phyloP scores from a whole-genome alignment of 2,329 filamentous ascomycete species.

The Leptosphaerulina australis region DNA sequence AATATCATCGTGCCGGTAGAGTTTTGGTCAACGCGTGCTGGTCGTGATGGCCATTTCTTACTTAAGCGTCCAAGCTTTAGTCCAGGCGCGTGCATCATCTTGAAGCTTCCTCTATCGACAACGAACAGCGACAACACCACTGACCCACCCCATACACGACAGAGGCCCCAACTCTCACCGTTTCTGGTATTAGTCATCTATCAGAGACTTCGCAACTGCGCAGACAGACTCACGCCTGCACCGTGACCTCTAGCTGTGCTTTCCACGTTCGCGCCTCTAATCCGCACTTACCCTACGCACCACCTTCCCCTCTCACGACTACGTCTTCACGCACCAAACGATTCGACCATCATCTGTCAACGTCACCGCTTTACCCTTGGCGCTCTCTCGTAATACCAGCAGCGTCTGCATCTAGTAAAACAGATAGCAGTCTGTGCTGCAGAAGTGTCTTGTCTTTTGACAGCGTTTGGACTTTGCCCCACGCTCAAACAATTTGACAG shows the following conservation, averaged over 20 bases:
- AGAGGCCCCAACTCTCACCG: constrained; percentile 13
- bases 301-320: constrained; percentile 12
- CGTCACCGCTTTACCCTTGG: neutral
- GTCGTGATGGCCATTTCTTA: constrained; percentile 16
- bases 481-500: neutral
- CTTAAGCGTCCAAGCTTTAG: constrained; percentile 19
- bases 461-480: neutral
- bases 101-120: constrained; percentile 17
- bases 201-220: constrained; percentile 19
- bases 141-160: constrained; percentile 21
- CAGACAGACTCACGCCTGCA: constrained; percentile 45
- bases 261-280: constrained; percentile 2
- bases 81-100: constrained; percentile 17
- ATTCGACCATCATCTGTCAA: neutral
- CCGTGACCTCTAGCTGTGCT: constrained; percentile 32
- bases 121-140: constrained; percentile 23
- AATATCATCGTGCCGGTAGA: neutral
- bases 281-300: constrained; percentile 12
- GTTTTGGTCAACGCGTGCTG: constrained; percentile 12
- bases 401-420: neutral
- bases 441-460: constrained; percentile 2
- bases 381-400: neutral
- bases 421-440: constrained; percentile 1
- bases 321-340: neutral
- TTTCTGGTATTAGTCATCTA: constrained; percentile 19